Percentiles rank a stretch among this genome's conserved stretches.
Conservation (phyloP, 495 filamentous ascomycete genomes). For the Apiosordaria backusii region DNA sequence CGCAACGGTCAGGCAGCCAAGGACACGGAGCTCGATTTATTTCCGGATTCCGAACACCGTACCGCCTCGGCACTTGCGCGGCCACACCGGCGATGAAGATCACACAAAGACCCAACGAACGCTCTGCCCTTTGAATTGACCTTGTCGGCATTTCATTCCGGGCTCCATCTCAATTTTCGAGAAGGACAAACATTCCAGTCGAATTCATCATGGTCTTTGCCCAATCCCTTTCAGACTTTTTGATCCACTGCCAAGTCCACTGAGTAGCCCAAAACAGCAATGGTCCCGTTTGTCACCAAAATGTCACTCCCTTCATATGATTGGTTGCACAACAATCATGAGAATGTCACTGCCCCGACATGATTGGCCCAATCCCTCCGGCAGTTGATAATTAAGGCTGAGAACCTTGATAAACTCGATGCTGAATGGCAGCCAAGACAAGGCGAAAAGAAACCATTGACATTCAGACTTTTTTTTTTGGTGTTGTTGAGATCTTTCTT, state of each 20-base stretch:
- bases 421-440: not conserved
- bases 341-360: conserved; percentile 9
- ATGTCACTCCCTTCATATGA: conserved; percentile 7
- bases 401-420: conserved; percentile 6
- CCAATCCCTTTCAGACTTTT: not conserved
- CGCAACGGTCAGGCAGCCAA: not conserved
- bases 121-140: not conserved
- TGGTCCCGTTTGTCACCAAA: not conserved
- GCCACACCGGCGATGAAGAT: not conserved
- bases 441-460: not conserved
- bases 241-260: not conserved
- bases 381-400: conserved; percentile 9
- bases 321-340: conserved; percentile 1
- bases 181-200: not conserved
- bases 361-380: conserved; percentile 6
- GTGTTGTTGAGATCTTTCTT: not conserved
- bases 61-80: not conserved
- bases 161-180: not conserved
- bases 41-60: not conserved
- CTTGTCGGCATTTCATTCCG: not conserved
- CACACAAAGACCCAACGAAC: too few relatives aligned
- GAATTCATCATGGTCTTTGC: too few relatives aligned
- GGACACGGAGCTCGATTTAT: not conserved
- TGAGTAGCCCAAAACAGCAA: not conserved
- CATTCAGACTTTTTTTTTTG: not conserved